Conservation (phyloP, 1,139 yeast species). For the Sporopachydermia cereana region DNA sequence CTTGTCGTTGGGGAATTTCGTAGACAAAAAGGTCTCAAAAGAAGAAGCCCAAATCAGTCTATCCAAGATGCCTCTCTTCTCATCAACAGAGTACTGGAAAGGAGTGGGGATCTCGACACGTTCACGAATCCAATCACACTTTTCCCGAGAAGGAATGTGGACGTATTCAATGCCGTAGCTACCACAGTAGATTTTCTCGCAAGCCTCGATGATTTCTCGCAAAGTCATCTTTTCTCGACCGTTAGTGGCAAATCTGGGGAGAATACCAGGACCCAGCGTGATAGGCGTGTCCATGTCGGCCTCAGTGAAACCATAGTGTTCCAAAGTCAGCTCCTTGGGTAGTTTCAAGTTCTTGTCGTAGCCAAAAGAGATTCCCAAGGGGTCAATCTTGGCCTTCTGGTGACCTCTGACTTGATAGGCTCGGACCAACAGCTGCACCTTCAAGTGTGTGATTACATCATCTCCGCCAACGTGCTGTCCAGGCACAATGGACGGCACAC, state of each 20-base stretch:
- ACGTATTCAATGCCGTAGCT: slow-evolving; percentile 90
- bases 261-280: slow-evolving; percentile 92
- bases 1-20: slow-evolving; percentile 97
- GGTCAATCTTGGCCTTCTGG: slow-evolving; percentile 90
- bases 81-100: slow-evolving; percentile 70
- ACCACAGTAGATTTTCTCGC: slow-evolving; percentile 81
- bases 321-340: slow-evolving; percentile 85
- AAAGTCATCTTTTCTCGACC: slow-evolving; percentile 46
- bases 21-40: slow-evolving; percentile 82
- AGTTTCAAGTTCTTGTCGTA: slow-evolving; percentile 31
- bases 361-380: slow-evolving; percentile 81
- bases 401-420: slow-evolving; percentile 99
- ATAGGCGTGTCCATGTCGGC: slow-evolving; percentile 75
- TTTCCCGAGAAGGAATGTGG: slow-evolving; percentile 90
- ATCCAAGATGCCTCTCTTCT: slow-evolving; percentile 93
- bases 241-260: slow-evolving; percentile 74
- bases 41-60: slow-evolving; percentile 95
- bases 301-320: slow-evolving; percentile 82
- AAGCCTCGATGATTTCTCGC: slow-evolving; percentile 61
- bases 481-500: slow-evolving; percentile 43
- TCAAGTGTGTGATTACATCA: slow-evolving; percentile 80
- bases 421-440: slow-evolving; percentile 90
- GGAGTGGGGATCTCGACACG: slow-evolving; percentile 90
- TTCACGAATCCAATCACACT: slow-evolving; percentile 98
- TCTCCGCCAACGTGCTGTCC: slow-evolving; percentile 29